Evolutionary conservation across 352 stramenopile genomes (phyloP), one percentile per base, ranked within the genome.

Genomic region (Phytophthora brassicae): DNA sequence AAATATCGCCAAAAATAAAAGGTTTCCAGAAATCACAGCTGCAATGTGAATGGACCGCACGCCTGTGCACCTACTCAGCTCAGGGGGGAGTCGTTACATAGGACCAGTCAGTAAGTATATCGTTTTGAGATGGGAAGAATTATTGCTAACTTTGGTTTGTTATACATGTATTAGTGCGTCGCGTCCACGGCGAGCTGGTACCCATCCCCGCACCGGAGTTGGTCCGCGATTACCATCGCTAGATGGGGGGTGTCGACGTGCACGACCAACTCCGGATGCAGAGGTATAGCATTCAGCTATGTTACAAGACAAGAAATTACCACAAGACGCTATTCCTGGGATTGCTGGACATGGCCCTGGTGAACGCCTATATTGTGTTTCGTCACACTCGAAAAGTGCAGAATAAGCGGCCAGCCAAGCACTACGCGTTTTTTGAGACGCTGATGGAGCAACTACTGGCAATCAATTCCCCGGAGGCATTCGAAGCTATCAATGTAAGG

Each of bases 181-280:
- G 38, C 1, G 17, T 44, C 14, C 17, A 44, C 9, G 38, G 38
- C 17, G 38, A 44, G 23, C 22, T 24, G 38, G 2, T 24, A 24
- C 8, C 13, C 14, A n/a, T 22, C 35, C 43, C 22, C 9, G 20
- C 17, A 3, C 55, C 62, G 28, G 55, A 60, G 47, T 23, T 56
- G 17, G 45, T 61, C 13, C 20, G n/a, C 7, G 52, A 64, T 36
- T 64, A 68, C 33, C 57, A 72, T 9, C 39, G 33, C 28, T 64
- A 22, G 14, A 67, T 64, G 64, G 64, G 57, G 8, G 14, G 51
- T 31, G 64, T 72, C 4, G 52, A 72, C 28, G 16, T 72, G 3
- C 52, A 60, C 42, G 63, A 71, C 39, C 63, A 71, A 38, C 56
- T 71, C 20, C 44, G 50, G 2, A 48, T 72, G 26, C 45, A 72